Conservation (phyloP, 805 yeast species). For the Yarrowia sp. region DNA sequence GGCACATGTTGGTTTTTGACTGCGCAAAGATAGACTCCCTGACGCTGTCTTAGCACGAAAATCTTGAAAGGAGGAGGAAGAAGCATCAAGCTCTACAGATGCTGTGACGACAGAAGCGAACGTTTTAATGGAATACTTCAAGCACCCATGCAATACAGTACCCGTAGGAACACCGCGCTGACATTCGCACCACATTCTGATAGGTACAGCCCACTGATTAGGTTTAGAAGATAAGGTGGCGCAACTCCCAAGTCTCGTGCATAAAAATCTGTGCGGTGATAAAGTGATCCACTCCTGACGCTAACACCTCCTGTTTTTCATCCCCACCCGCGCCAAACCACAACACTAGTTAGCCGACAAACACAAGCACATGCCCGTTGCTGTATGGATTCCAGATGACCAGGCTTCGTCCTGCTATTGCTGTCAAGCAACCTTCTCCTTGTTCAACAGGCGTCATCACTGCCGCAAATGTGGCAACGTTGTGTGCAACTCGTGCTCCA, state of each 20-base stretch:
- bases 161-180: too few species aligned
- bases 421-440: constrained; percentile 53
- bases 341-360: background rate
- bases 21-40: too few species aligned
- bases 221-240: constrained; percentile 13
- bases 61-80: too few species aligned
- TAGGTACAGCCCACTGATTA: background rate
- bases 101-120: too few species aligned
- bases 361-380: constrained; percentile 5
- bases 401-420: constrained; percentile 47
- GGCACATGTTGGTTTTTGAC: too few species aligned
- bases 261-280: constrained; percentile 20
- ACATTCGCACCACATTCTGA: too few species aligned
- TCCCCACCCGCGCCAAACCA: background rate
- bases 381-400: constrained; percentile 19
- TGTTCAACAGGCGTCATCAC: constrained; percentile 76
- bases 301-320: background rate
- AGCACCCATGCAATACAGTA: too few species aligned
- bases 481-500: constrained; percentile 69
- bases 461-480: constrained; percentile 74
- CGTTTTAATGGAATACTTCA: too few species aligned
- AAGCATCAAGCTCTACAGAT: background rate
- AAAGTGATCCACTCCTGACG: background rate
- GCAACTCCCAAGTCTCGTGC: constrained; percentile 24
- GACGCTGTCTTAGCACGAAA: too few species aligned